Conservation (phyloP, 2,329 filamentous ascomycete species). For the Monosporascus sp. region DNA sequence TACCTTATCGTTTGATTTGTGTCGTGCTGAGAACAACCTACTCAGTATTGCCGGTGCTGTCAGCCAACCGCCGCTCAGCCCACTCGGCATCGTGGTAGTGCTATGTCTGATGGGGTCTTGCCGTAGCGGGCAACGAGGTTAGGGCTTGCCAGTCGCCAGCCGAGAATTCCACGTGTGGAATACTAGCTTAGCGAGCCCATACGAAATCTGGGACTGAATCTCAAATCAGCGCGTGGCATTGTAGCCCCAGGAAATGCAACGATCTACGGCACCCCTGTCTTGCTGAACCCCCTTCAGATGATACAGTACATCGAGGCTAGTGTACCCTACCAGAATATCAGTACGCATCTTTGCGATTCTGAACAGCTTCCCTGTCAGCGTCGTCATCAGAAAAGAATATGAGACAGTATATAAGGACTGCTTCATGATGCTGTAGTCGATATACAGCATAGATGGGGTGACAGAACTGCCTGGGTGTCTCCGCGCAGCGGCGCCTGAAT, state of each 20-base stretch:
- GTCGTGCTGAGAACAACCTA: neutral
- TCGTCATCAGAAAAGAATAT: too few species aligned
- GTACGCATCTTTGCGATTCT: neutral
- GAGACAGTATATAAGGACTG: too few species aligned
- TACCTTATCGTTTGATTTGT: neutral
- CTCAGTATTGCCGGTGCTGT: neutral
- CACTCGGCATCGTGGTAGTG: neutral
- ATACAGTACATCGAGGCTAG: neutral
- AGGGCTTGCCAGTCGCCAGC: slow-evolving; percentile 1
- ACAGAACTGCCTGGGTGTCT: too few species aligned
- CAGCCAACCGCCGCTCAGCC: neutral
- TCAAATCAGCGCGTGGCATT: slow-evolving; percentile 19
- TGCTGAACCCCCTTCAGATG: slow-evolving; percentile 3
- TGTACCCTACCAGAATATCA: neutral
- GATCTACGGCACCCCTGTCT: slow-evolving; percentile 27
- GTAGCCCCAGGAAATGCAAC: slow-evolving; percentile 24
- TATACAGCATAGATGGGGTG: too few species aligned
- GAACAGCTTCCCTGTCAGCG: too few species aligned
- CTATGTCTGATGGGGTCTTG: neutral
- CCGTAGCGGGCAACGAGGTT: neutral
- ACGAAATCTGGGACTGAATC: slow-evolving; percentile 19
- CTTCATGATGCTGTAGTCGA: too few species aligned
- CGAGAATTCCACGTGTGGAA: slow-evolving; percentile 20
- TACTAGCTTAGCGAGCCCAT: slow-evolving; percentile 4
- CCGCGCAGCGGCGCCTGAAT: too few species aligned